Base-by-base conservation (phyloP, 305 asterid genomes). In the Stenogyne calaminthoides region DNA sequence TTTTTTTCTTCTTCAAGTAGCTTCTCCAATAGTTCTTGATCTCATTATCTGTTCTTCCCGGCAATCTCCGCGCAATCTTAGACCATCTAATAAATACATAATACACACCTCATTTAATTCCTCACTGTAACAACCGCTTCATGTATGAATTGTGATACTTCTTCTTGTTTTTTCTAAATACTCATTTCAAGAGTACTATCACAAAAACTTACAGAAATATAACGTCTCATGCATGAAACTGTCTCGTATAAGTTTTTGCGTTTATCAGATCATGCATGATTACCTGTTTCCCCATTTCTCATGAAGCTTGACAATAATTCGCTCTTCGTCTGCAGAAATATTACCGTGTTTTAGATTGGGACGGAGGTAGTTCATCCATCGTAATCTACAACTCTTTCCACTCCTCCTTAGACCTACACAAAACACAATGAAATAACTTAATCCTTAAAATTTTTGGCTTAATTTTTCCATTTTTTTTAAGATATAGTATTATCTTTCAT, bases 31-130 rank as follows among this genome's bases (percentile, higher is more conserved):
- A 89, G 78, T 88, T 91, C 79, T 91, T 91, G 49, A 89, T 86
- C 78, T 87, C 96, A 65, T 90, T 90, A 36, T 90, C 93, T 2
- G 96, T 91, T 80, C 96, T 80, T 78, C 97, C 97, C 0, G 96
- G 88, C 84, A 92, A 76, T 66, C 81, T 83, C 70, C 75, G 69
- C 1, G 95, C 97, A 60, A 89, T 89, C 76, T 78, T 88, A 37
- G 97, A 85, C 97, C 96, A 91, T 82, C 94, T 91, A 63, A 7
- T 11, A 62, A 63, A 7, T 11, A 62, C 22, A 44, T 5, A 2
- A 55, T 8, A 61, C 12, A 66, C 14, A 52, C 25, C 18, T 15
- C 3, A 51, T 36, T 34, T 60, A 25, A 25, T 25, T 25, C 3
- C 29, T 57, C 16, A 8, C n/a, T 25, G 7, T 22, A 32, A 0